Base-by-base conservation (phyloP, 306 rosid genomes). In the Cucumis melo region DNA sequence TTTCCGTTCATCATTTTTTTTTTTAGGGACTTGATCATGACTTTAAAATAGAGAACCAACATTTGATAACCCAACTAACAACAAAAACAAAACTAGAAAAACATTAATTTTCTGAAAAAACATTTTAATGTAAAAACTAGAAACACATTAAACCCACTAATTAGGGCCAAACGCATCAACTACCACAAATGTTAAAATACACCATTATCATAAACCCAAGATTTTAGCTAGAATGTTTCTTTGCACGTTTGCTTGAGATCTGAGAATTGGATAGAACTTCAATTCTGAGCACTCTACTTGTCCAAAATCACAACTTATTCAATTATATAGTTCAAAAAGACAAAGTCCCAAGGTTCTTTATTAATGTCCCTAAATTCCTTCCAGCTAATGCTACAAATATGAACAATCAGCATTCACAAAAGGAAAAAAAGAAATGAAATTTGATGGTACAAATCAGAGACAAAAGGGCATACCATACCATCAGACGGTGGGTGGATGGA, bases 371-470 rank as follows among this genome's bases (percentile, higher is more conserved):
- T 46, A 51, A 16, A 17, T 56, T 46, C 39, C 58, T 56, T 46
- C 39, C 39, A 24, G 2, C 14, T 44, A 24, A 71, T 46, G 39
- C 58, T 71, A 71, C 58, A 7, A 46, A 7, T 71, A 71, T 71
- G 75, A 71, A 71, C 75, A 71, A 71, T 68, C 74, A 68, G 14
- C 34, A 12, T 42, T 68, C 74, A 67, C 54, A 20, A 41, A 38
- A 65, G 5, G 34, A 44, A 62, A 34, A 17, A 65, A 36, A 62
- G 17, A 23, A 51, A 51, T 16, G 20, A 17, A 51, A 55, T 67
- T 38, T 12, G 32, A 46, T 46, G 36, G 34, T 67, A 67, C 55
- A 46, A 70, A 70, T 23, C 58, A 64, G 56, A 70, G 56, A 8
- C n/a, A 12, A 8, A 66, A 66, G 20, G 20, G 21, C 68, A 62